phyloP scores from a whole-genome alignment of 768 basidiomycete genomes.

The Tylopilus balloui region DNA sequence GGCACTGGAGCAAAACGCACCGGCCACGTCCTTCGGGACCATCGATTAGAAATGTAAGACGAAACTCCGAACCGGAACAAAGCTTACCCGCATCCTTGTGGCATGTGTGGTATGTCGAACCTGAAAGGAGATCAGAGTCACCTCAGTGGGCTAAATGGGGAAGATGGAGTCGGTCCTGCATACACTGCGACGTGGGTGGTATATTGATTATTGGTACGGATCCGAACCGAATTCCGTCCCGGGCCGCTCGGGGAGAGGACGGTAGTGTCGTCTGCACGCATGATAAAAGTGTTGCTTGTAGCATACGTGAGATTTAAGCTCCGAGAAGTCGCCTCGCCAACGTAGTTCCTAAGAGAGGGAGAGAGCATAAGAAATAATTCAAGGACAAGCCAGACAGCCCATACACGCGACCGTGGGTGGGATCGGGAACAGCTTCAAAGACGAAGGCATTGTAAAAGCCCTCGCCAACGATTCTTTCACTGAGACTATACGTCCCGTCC shows the following conservation, averaged over 20 bases:
- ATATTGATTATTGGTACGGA: constrained; percentile 29
- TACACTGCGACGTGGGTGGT: constrained; percentile 34
- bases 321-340: constrained; percentile 27
- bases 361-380: background rate
- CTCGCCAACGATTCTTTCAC: constrained; percentile 28
- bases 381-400: constrained; percentile 4
- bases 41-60: background rate
- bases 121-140: constrained; percentile 8
- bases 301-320: constrained; percentile 28
- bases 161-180: constrained; percentile 2
- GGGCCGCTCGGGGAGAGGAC: constrained; percentile 25
- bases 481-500: constrained; percentile 25
- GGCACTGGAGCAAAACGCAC: constrained; percentile 14
- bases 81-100: constrained; percentile 32
- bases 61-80: background rate
- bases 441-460: constrained; percentile 31
- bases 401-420: constrained; percentile 37
- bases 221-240: constrained; percentile 37
- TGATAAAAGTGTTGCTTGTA: constrained; percentile 26
- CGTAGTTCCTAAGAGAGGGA: constrained; percentile 29
- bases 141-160: background rate
- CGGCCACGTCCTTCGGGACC: constrained; percentile 34
- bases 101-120: constrained; percentile 36
- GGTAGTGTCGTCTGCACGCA: constrained; percentile 37
- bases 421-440: constrained; percentile 34